phyloP scores from a whole-genome alignment of 176 grass and related monocot species.

The Pharus latifolius region DNA sequence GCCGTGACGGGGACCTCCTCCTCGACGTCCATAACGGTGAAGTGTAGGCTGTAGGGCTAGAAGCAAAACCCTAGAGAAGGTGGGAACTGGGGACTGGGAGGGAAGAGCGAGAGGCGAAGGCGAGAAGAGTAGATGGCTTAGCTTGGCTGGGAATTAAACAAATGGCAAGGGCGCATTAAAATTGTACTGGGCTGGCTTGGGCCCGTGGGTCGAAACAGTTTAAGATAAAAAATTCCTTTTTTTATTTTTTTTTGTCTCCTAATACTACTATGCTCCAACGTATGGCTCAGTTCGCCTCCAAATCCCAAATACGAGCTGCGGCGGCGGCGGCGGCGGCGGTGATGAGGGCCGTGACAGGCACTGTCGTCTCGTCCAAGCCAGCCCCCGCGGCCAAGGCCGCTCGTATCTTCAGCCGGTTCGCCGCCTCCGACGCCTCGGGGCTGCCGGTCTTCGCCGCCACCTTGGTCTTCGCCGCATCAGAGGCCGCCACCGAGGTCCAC shows the following conservation, averaged over 20 bases:
- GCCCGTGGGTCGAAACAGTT: no score
- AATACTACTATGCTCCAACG: no score
- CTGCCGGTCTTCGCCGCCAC: not conserved
- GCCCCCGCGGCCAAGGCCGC: not conserved
- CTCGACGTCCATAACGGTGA: constrained; percentile 59
- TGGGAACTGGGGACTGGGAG: not conserved
- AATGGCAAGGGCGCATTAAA: constrained; percentile 9
- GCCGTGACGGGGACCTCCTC: constrained; percentile 37
- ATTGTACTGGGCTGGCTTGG: not conserved
- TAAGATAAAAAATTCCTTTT: no score
- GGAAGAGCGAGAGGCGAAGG: not conserved
- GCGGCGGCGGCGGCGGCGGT: not conserved
- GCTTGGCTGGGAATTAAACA: not conserved
- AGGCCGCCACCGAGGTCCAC: constrained; percentile 18
- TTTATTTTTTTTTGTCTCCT: no score
- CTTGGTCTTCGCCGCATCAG: not conserved
- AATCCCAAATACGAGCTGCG: no score
- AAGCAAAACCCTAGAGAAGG: constrained; percentile 27
- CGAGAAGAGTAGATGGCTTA: not conserved
- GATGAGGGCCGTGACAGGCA: constrained; percentile 11
- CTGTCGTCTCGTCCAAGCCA: constrained; percentile 6
- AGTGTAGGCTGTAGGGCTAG: constrained; percentile 18
- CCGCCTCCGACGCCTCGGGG: not conserved
- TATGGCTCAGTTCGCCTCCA: no score
- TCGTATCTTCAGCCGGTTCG: not conserved